Conservation (phyloP, 768 basidiomycete species). For the Mycena albidolilacea region DNA sequence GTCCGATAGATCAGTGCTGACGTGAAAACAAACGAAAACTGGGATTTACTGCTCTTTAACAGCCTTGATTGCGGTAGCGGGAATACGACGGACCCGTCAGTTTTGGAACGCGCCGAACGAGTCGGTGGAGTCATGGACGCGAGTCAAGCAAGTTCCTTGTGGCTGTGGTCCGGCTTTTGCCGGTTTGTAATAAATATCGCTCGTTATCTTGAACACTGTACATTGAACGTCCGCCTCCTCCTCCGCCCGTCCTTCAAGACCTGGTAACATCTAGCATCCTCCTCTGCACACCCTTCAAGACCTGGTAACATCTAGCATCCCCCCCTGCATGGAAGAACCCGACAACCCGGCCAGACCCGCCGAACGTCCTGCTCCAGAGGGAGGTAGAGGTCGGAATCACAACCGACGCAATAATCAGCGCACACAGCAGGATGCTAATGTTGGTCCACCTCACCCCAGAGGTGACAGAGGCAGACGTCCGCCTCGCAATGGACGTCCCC, state of each 20-base stretch:
- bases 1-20: too few relatives aligned
- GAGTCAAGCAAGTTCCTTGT: background rate
- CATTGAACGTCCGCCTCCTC: background rate
- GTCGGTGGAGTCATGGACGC: background rate
- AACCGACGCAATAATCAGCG: constrained; percentile 37
- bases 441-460: background rate
- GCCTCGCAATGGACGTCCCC: constrained; percentile 19
- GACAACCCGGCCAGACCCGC: constrained; percentile 36
- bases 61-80: too few relatives aligned
- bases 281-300: too few relatives aligned
- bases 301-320: constrained; percentile 22
- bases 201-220: background rate
- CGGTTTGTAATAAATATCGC: background rate
- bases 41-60: too few relatives aligned
- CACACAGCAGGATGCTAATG: constrained; percentile 21
- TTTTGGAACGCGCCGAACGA: background rate
- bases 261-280: constrained; percentile 12
- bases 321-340: constrained; percentile 37
- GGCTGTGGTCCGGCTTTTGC: background rate
- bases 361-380: constrained; percentile 32
- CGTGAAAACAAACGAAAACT: too few relatives aligned
- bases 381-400: constrained; percentile 32
- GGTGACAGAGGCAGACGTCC: constrained; percentile 22
- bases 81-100: background rate
- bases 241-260: background rate